Evolutionary conservation across 768 basidiomycete genomes (phyloP).

Genomic region (Chlorophyllum brunneum): DNA sequence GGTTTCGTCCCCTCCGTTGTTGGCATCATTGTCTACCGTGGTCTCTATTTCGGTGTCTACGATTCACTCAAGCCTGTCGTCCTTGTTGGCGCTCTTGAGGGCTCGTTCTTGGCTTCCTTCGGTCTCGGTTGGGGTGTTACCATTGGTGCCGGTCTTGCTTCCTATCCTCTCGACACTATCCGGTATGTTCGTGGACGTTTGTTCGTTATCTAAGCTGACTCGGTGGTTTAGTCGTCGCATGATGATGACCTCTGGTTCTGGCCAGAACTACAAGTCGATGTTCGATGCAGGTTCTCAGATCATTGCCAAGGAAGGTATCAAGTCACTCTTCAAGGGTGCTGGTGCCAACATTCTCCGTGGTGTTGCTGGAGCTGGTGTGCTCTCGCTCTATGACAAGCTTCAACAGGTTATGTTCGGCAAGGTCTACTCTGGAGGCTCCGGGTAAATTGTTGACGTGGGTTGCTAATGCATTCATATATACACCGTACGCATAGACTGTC

Average conservation of each 20-base stretch:
- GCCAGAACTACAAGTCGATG: slow-evolving; percentile 98
- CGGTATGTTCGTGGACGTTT: slow-evolving; percentile 45
- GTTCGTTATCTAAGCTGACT: slow-evolving; percentile 15
- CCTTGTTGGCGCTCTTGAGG: slow-evolving; percentile 91
- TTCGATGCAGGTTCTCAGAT: slow-evolving; percentile 96
- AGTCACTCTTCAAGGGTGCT: slow-evolving; percentile 99
- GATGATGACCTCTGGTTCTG: slow-evolving; percentile 99
- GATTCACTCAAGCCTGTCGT: slow-evolving; percentile 96
- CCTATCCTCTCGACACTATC: slow-evolving; percentile 91
- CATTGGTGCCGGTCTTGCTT: slow-evolving; percentile 98
- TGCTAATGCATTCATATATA: slow-evolving; percentile 21
- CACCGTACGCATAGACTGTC: slow-evolving; percentile 35
- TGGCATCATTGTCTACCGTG: slow-evolving; percentile 99
- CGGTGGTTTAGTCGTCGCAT: slow-evolving; percentile 84
- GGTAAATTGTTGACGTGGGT: slow-evolving; percentile 15
- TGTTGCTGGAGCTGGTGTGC: slow-evolving; percentile 99
- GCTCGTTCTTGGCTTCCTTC: slow-evolving; percentile 97
- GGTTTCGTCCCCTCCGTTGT: slow-evolving; percentile 99
- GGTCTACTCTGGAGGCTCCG: slow-evolving; percentile 86
- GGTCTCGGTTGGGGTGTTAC: slow-evolving; percentile 98
- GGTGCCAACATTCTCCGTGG: slow-evolving; percentile 96
- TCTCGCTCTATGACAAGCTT: slow-evolving; percentile 98
- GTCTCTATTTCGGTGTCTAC: slow-evolving; percentile 98
- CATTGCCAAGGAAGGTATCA: slow-evolving; percentile 89
- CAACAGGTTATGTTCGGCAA: slow-evolving; percentile 97